Evolutionary conservation across 2,329 filamentous ascomycete genomes (phyloP).

Genomic region (Venturia asperata): DNA sequence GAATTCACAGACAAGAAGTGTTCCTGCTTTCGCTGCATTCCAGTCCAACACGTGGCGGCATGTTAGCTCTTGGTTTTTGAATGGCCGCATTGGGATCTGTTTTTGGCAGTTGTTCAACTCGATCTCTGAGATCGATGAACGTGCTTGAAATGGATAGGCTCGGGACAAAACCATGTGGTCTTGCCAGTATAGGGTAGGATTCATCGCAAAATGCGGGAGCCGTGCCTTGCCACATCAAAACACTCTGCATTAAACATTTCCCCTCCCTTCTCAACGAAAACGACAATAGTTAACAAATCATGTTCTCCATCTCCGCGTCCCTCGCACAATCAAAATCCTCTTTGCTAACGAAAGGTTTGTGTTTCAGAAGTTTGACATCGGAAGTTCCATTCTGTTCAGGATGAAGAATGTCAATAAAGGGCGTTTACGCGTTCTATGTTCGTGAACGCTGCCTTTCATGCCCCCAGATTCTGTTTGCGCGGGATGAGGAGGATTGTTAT

Average conservation of each 20-base stretch:
- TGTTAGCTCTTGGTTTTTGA: neutral
- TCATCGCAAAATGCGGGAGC: neutral
- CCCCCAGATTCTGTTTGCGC: constrained; percentile 6
- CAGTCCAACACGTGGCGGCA: neutral
- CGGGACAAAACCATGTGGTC: neutral
- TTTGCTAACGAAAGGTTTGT: neutral
- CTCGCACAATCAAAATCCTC: neutral
- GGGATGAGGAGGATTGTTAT: neutral
- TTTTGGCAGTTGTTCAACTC: neutral
- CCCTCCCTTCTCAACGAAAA: neutral
- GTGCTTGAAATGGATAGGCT: neutral
- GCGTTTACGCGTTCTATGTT: constrained; percentile 1
- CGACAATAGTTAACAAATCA: neutral
- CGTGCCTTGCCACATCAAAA: neutral
- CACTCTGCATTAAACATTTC: neutral
- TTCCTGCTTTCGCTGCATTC: neutral
- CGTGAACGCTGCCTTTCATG: constrained; percentile 6
- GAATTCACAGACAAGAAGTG: neutral
- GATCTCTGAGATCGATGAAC: neutral
- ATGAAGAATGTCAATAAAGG: constrained; percentile 7
- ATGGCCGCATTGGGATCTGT: neutral
- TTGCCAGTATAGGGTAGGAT: neutral
- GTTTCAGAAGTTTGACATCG: constrained; percentile 9
- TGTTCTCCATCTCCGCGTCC: neutral
- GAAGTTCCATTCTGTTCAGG: neutral